Percentiles rank a stretch among this genome's conserved stretches.
phyloP scores from a whole-genome alignment of 306 rosid genomes.

The Fragaria iinumae region DNA sequence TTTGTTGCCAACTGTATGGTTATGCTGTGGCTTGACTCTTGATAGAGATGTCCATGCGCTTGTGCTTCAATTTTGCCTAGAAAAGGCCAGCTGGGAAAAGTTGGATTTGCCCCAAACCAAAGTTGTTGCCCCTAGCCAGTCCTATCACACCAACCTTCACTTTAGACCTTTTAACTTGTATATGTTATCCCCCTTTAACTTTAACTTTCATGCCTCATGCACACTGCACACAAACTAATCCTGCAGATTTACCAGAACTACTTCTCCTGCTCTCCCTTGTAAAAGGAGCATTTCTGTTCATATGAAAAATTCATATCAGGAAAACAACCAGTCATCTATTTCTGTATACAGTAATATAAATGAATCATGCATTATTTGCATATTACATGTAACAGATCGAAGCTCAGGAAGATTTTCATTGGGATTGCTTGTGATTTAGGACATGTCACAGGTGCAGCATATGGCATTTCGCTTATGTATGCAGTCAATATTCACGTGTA shows the following conservation, averaged over 20 bases:
- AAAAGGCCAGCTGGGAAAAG: constrained; percentile 10
- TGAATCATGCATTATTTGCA: background rate
- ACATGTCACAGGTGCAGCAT: background rate
- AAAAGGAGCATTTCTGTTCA: background rate
- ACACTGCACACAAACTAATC: background rate
- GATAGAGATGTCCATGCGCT: constrained; percentile 5
- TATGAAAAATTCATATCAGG: background rate
- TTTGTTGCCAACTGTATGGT: background rate
- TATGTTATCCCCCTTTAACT: background rate
- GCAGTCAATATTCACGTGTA: constrained; percentile 10
- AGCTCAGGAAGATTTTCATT: background rate
- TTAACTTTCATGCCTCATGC: background rate
- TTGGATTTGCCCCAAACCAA: constrained; percentile 1
- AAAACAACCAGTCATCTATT: background rate
- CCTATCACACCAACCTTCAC: constrained; percentile 8
- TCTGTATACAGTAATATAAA: background rate
- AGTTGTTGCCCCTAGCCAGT: background rate
- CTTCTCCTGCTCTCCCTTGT: background rate
- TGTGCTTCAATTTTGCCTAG: background rate
- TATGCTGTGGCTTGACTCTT: background rate
- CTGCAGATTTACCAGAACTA: background rate
- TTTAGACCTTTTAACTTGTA: background rate
- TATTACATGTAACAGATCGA: background rate
- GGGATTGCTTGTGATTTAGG: constrained; percentile 2
- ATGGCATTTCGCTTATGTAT: background rate